These are phyloP conservation scores for Solanum hybrid DNA, from an alignment of 305 asterid species.

Conservation along the genomic window DNA sequence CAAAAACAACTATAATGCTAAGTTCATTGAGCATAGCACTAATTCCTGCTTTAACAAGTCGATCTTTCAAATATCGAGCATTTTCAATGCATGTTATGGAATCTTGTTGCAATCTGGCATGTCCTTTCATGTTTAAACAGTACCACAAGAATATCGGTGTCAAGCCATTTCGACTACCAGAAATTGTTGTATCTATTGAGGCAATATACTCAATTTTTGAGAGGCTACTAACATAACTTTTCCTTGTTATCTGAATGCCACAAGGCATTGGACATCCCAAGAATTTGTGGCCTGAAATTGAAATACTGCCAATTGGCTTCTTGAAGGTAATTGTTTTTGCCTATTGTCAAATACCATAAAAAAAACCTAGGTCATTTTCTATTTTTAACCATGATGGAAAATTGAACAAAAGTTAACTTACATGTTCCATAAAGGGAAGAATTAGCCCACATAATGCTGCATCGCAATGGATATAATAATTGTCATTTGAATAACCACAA, in stretches of 20 bases:
- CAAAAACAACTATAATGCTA: not conserved
- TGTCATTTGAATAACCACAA: not conserved
- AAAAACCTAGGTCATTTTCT: not conserved
- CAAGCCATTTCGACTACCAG: slow-evolving; percentile 2
- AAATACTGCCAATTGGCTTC: slow-evolving; percentile 22
- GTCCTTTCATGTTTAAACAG: not conserved
- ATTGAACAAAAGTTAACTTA: not conserved
- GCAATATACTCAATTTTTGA: slow-evolving; percentile 3
- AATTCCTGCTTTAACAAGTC: not conserved
- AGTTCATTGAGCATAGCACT: slow-evolving; percentile 2
- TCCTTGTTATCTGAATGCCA: slow-evolving; percentile 18
- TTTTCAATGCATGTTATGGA: not conserved
- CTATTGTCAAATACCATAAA: not conserved
- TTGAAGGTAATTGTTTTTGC: slow-evolving; percentile 6
- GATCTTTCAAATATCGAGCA: not conserved
- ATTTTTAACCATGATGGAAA: not conserved
- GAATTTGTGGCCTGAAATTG: slow-evolving; percentile 23
- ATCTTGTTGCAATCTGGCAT: not conserved
- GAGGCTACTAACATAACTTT: not conserved
- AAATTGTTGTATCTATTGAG: not conserved
- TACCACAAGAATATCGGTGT: not conserved
- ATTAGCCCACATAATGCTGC: slow-evolving; percentile 6
- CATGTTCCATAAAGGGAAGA: not conserved
- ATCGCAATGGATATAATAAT: slow-evolving; percentile 4
- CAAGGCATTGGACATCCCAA: slow-evolving; percentile 26